Evolutionary conservation across 768 basidiomycete genomes (phyloP), one percentile per base, ranked within the genome.

Genomic region (Hortiboletus campestris): DNA sequence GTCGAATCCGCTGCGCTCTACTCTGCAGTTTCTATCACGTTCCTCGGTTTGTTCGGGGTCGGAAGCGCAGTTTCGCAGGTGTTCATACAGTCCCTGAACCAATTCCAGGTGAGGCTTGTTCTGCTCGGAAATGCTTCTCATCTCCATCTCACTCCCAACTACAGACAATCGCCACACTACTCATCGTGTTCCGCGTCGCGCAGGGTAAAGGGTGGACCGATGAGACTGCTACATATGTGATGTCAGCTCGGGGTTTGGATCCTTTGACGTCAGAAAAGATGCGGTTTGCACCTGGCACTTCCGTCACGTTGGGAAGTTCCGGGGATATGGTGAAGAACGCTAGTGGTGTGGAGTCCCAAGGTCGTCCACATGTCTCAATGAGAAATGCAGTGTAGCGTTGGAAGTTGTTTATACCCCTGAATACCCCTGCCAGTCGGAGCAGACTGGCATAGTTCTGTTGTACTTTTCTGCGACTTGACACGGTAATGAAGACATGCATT

Each of bases 1-100:
- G 42, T 77, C 45, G 75, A 76, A 58, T 72, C 71, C 0, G 72
- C 71, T 2, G 60, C 68, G 3, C 42, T 72, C 4, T 75, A 73
- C 44, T 63, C 70, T 6, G 13, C 58, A 5, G 46, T 66, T 16
- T 64, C 65, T 0, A 14, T 76, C 11, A 29, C 72, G 0, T 73
- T 76, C 50, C 44, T 77, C 20, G 50, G 69, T 17, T 44, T 64
- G 16, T 75, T 66, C 45, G 60, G 58, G 5, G 10, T 55, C 9
- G 46, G 57, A 13, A 66, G 55, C 14, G 42, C 63, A 0, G 45
- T 70, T 5, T 67, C 67, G 31, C 69, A 71, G 28, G 49, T 72
- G n/a, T 62, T 74, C 36, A 32, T 75, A 8, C 66, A 64, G 17
- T 44, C 66, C 4, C 50, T 75, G 22, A 65, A 51, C 3, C 69